Conservation (phyloP, 2,329 filamentous ascomycete species). For the Sporothrix brunneoviolacea region DNA sequence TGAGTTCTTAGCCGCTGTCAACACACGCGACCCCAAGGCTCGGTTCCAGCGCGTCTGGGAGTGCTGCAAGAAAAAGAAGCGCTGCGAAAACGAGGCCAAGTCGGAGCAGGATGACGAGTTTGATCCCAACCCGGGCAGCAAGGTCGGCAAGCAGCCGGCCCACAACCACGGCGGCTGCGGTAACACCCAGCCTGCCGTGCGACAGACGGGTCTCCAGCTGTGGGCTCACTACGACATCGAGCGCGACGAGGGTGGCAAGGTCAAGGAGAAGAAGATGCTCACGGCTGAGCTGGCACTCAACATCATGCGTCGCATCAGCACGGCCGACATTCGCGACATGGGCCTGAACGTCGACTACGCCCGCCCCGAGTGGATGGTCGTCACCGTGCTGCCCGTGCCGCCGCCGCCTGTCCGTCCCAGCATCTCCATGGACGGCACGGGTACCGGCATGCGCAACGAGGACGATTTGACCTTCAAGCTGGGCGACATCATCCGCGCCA, state of each 20-base stretch:
- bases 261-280: slow-evolving; percentile 73
- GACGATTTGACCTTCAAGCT: slow-evolving; percentile 99
- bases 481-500: slow-evolving; percentile 95
- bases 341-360: slow-evolving; percentile 93
- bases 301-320: slow-evolving; percentile 78
- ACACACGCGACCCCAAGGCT: slow-evolving; percentile 83
- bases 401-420: slow-evolving; percentile 93
- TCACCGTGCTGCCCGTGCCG: slow-evolving; percentile 90
- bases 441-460: slow-evolving; percentile 87
- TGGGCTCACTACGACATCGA: slow-evolving; percentile 70
- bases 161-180: slow-evolving; percentile 82
- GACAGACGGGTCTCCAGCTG: slow-evolving; percentile 78
- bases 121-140: slow-evolving; percentile 44
- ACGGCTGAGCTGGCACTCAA: slow-evolving; percentile 78
- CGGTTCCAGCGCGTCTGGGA: slow-evolving; percentile 91
- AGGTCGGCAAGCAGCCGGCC: slow-evolving; percentile 43
- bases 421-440: slow-evolving; percentile 93
- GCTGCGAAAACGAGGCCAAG: slow-evolving; percentile 72
- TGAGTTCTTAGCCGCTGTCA: slow-evolving; percentile 74
- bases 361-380: slow-evolving; percentile 95
- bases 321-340: slow-evolving; percentile 76
- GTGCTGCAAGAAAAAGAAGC: slow-evolving; percentile 80
- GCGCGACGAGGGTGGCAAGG: slow-evolving; percentile 65
- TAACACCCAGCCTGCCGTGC: slow-evolving; percentile 80
- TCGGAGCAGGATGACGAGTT: slow-evolving; percentile 58